A percentile compares a stretch with the other conserved stretches of the same genome.
Evolutionary conservation across 202 grass and related monocot genomes (phyloP).

Genomic region (Zizania palustris): DNA sequence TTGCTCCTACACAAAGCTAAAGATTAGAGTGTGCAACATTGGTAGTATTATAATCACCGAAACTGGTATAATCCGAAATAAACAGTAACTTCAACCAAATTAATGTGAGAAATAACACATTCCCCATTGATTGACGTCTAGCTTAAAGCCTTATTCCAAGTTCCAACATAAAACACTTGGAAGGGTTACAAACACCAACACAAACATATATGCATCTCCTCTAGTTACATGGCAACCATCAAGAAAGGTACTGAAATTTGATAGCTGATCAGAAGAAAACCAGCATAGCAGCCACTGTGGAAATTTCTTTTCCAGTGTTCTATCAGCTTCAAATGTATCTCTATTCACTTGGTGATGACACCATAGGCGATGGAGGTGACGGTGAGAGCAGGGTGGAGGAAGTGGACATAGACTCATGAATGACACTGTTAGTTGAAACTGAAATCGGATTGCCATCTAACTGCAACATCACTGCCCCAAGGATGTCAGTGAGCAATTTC

Average conservation of each 20-base stretch:
- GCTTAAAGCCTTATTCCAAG: conserved; percentile 34
- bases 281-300: not conserved
- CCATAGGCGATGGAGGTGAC: conserved; percentile 35
- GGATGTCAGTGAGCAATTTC: conserved; percentile 70
- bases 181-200: conserved; percentile 1
- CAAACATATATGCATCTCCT: not conserved
- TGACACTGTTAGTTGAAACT: conserved; percentile 70
- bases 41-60: no score
- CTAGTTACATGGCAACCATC: not conserved
- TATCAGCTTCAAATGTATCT: not conserved
- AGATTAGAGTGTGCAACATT: no score
- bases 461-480: conserved; percentile 82
- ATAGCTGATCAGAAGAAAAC: conserved; percentile 4
- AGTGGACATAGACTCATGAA: conserved; percentile 69
- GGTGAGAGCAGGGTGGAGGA: conserved; percentile 50
- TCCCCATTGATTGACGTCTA: not conserved
- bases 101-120: not conserved
- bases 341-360: conserved; percentile 34
- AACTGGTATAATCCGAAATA: no score
- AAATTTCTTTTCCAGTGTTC: not conserved
- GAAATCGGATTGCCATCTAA: conserved; percentile 65
- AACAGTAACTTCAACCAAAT: not conserved
- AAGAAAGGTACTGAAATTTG: not conserved
- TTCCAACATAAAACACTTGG: not conserved
- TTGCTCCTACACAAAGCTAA: no score